phyloP scores from a whole-genome alignment of 768 basidiomycete genomes.

The Amanita thiersii region DNA sequence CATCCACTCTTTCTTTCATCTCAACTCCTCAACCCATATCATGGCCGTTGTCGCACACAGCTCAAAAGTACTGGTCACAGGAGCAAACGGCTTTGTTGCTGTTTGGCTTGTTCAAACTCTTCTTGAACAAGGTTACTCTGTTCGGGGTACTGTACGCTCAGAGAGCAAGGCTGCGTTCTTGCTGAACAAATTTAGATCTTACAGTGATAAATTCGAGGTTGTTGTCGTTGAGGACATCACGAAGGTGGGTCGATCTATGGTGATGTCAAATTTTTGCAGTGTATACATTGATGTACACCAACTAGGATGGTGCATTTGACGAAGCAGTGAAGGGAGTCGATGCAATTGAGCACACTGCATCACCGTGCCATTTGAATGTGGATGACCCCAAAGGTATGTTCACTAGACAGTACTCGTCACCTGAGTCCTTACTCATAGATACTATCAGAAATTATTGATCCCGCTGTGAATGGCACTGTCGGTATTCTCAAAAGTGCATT shows the following conservation, averaged over 20 bases:
- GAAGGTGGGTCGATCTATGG: constrained; percentile 17
- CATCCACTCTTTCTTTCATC: too few species aligned
- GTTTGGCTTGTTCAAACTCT: constrained; percentile 48
- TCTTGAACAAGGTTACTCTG: constrained; percentile 53
- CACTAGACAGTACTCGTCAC: too few species aligned
- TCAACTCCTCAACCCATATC: too few species aligned
- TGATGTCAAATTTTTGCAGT: background rate
- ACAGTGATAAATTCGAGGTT: constrained; percentile 53
- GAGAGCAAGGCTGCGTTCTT: constrained; percentile 50
- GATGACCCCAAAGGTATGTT: constrained; percentile 32
- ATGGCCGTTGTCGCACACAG: too few species aligned
- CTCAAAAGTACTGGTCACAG: constrained; percentile 40
- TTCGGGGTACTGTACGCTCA: constrained; percentile 63
- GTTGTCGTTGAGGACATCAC: constrained; percentile 65
- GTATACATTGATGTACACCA: background rate
- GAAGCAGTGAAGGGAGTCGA: constrained; percentile 72
- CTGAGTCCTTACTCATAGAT: background rate
- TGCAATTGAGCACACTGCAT: constrained; percentile 63
- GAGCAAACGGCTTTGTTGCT: constrained; percentile 55
- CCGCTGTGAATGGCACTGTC: constrained; percentile 66
- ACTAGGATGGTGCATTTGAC: constrained; percentile 66
- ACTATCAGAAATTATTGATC: constrained; percentile 47
- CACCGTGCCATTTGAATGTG: constrained; percentile 43
- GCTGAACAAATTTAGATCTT: constrained; percentile 39
- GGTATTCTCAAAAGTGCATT: constrained; percentile 51